Base-by-base conservation (phyloP, 2,329 filamentous ascomycete genomes). In the Pleomassaria siparia region DNA sequence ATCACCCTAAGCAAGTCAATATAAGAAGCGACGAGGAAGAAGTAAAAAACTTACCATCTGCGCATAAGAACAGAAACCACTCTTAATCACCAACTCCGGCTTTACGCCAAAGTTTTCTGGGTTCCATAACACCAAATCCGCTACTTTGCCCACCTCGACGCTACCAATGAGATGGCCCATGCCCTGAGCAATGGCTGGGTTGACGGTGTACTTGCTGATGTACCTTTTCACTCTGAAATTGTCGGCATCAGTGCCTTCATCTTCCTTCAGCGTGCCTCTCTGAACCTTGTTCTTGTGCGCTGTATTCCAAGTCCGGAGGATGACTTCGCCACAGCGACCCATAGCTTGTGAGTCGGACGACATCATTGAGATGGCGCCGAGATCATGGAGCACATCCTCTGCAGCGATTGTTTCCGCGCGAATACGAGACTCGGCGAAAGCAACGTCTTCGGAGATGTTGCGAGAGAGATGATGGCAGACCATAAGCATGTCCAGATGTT, bases 401-500 rank as follows among this genome's bases (percentile, higher is more conserved):
- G 92, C 92, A 0, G 91, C 92, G 65, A 97, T 97, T 28, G 92
- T 97, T 75, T 97, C 91, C 55, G 90, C 89, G 49, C 92, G 88
- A 72, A 97, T 97, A 30, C 92, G 89, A 28, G 85, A 90, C 74
- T 97, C 92, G 40, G 92, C 92, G 64, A 97, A 97, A 1, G 91
- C 91, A 12, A 97, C 87, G 67, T 97, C 92, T 74, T 97, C 92
- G 48, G 91, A 89, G 50, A 96, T 96, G 72, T 96, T 86, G 71
- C 89, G 89, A 43, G 86, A 91, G 9, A 97, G 77, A 66, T 97
- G 92, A 71, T 97, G 92, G 76, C 92, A 97, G 29, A 96, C 90
- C 92, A 96, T 96, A 39, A 96, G 77, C 92, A 97, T 97, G 74
- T 97, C 92, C 12, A 96, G 82, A 73, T 97, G 92, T 72, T 97